A percentile compares a stretch with the other conserved stretches of the same genome.
Evolutionary conservation across 2,329 filamentous ascomycete genomes (phyloP).

Genomic region (Colletotrichum theobromicola): DNA sequence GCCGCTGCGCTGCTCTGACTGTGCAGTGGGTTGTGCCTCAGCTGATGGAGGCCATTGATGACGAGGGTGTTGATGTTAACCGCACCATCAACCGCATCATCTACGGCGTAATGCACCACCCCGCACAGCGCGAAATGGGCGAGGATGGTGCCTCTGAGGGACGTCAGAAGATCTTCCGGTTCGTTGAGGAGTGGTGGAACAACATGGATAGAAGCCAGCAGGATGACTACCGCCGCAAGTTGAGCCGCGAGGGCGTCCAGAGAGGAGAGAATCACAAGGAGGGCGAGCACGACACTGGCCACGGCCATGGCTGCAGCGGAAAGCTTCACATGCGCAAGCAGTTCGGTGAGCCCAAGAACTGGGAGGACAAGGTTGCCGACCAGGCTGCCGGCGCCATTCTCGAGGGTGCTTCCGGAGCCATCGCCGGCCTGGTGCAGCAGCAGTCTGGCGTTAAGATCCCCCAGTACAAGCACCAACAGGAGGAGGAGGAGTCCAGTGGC

Average conservation of each 20-base stretch:
- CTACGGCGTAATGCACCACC: conserved; percentile 85
- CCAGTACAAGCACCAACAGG: conserved; percentile 30
- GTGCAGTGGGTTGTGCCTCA: conserved; percentile 89
- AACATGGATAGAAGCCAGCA: conserved; percentile 66
- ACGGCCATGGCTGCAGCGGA: conserved; percentile 81
- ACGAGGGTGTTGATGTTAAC: conserved; percentile 73
- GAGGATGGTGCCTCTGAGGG: conserved; percentile 75
- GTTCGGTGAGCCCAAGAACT: conserved; percentile 52
- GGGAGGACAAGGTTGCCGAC: conserved; percentile 62
- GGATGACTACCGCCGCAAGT: conserved; percentile 72
- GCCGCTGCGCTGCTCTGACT: conserved; percentile 79
- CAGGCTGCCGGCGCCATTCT: conserved; percentile 63
- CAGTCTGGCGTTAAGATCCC: conserved; percentile 50
- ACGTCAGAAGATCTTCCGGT: conserved; percentile 77
- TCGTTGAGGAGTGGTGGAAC: conserved; percentile 84
- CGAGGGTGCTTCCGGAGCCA: conserved; percentile 59
- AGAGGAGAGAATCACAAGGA: conserved; percentile 85
- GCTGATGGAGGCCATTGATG: conserved; percentile 86
- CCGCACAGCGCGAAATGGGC: conserved; percentile 74
- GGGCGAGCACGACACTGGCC: conserved; percentile 81
- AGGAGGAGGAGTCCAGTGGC: conserved; percentile 61
- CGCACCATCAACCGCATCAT: conserved; percentile 79
- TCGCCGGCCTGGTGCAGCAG: conserved; percentile 51
- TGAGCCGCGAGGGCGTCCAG: conserved; percentile 79
- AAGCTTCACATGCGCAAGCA: conserved; percentile 81